Percentiles rank a stretch among this genome's conserved stretches.
Evolutionary conservation across 2,329 filamentous ascomycete genomes (phyloP).

Genomic region (Pestalotiopsis sp.): DNA sequence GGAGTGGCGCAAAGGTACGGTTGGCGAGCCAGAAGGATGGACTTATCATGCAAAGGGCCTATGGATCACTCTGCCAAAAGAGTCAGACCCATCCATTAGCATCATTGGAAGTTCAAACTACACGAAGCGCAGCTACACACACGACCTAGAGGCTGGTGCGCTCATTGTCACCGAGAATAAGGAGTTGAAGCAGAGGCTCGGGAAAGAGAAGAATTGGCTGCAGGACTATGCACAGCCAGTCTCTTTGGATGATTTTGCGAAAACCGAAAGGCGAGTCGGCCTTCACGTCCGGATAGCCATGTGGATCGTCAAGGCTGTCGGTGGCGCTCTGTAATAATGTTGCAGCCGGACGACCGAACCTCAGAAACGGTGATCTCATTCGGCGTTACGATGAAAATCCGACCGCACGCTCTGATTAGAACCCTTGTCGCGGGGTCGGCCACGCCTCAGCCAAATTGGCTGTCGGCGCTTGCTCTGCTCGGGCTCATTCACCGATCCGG

Average conservation of each 20-base stretch:
- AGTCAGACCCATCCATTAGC: slow-evolving; percentile 72
- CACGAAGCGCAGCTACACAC: slow-evolving; percentile 87
- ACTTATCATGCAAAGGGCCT: slow-evolving; percentile 98
- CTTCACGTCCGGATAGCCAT: slow-evolving; percentile 86
- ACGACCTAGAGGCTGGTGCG: slow-evolving; percentile 89
- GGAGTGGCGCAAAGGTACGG: slow-evolving; percentile 85
- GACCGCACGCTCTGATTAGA: neutral
- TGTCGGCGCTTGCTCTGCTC: neutral
- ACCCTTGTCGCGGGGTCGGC: neutral
- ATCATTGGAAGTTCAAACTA: slow-evolving; percentile 94
- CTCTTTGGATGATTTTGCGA: slow-evolving; percentile 77
- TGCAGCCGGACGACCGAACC: neutral
- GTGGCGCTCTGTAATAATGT: slow-evolving; percentile 73
- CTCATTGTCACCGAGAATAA: slow-evolving; percentile 81
- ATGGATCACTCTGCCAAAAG: slow-evolving; percentile 77
- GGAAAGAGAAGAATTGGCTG: slow-evolving; percentile 79
- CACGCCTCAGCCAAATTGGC: neutral
- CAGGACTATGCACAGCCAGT: slow-evolving; percentile 72
- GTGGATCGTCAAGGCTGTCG: slow-evolving; percentile 88
- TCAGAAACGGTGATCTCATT: neutral
- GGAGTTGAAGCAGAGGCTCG: slow-evolving; percentile 71
- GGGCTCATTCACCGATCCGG: neutral
- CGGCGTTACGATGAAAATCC: neutral
- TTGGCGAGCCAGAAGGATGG: slow-evolving; percentile 84
- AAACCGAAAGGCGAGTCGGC: slow-evolving; percentile 80